Evolutionary conservation across 257 asterid species (phyloP).

Genomic region (Solanum habrochaites): DNA sequence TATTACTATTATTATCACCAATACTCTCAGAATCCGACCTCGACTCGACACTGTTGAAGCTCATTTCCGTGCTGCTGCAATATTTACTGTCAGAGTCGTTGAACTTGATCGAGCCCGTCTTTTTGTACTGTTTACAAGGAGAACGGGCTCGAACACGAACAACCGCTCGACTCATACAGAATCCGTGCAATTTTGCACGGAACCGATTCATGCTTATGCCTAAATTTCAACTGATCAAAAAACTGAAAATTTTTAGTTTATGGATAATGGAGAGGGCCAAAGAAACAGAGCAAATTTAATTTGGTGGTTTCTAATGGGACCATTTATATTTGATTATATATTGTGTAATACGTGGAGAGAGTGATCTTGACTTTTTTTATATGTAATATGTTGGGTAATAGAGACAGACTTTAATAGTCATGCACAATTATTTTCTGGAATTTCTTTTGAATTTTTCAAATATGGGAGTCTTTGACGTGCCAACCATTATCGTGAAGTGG

Average conservation of each 20-base stretch:
- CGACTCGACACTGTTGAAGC: conserved; percentile 14
- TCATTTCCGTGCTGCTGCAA: conserved; percentile 11
- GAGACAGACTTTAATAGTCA: background rate
- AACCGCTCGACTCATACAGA: conserved; percentile 34
- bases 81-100: conserved; percentile 16
- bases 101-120: conserved; percentile 7
- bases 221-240: too few relatives aligned
- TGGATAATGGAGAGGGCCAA: background rate
- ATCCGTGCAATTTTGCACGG: conserved; percentile 22
- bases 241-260: background rate
- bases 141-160: conserved; percentile 36
- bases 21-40: conserved; percentile 6
- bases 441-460: conserved; percentile 9
- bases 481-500: background rate
- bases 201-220: background rate
- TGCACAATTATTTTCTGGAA: background rate
- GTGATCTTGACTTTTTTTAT: background rate
- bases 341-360: background rate
- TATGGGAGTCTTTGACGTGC: conserved; percentile 40
- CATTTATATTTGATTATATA: background rate
- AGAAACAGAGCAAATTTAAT: background rate
- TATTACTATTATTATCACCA: conserved; percentile 17
- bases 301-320: background rate
- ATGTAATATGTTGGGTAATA: background rate
- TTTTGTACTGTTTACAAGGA: conserved; percentile 31